Base-by-base conservation (phyloP, 2,329 filamentous ascomycete genomes). In the Cladorrhinum sp. region DNA sequence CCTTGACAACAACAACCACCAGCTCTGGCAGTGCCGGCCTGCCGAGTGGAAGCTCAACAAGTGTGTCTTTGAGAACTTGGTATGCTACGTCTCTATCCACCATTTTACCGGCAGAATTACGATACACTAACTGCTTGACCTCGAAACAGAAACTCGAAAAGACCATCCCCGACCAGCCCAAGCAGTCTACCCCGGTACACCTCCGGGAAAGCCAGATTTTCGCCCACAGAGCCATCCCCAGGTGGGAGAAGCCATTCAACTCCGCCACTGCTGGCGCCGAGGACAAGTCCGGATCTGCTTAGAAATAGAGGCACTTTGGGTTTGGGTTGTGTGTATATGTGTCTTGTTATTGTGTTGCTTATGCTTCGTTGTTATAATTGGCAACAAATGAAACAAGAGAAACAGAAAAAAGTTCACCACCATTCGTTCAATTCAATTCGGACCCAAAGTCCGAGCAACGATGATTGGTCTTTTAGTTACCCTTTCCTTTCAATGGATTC, bases 1-100 rank as follows among this genome's bases (percentile, higher is more conserved):
- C 73, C 84, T 99, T 61, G 95, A 99, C 73, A 89, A 96, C 80
- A 93, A 96, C 81, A 99, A 99, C 82, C 95, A 99, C 73, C 91
- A 96, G 78, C 81, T 98, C 62, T 99, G 92, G 90, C 92, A 98
- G 73, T 99, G 95, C 81, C 86, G 95, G 70, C 87, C 87, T 71
- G 81, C 85, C 65, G 95, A 99, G 82, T 88, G 91, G 85, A 88
- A 88, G 74, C 81, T 99, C 71, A 99, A 97, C 83, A 89, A 88
- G 79, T 99, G 95, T 77, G 93, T 97, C 53, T 98, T 90, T 74
- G 89, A 97, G 68, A 98, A 97, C 75, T 78, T 99, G 80, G 95
- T 99, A 81, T 64, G 90, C 81, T 55, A 16, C 18, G 3, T 32
- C 5, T 29, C n/a, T 29, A 29, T 29, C 5, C 25, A 5, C 25